phyloP scores from a whole-genome alignment of 768 basidiomycete species.

The Tephrocybe sp. region DNA sequence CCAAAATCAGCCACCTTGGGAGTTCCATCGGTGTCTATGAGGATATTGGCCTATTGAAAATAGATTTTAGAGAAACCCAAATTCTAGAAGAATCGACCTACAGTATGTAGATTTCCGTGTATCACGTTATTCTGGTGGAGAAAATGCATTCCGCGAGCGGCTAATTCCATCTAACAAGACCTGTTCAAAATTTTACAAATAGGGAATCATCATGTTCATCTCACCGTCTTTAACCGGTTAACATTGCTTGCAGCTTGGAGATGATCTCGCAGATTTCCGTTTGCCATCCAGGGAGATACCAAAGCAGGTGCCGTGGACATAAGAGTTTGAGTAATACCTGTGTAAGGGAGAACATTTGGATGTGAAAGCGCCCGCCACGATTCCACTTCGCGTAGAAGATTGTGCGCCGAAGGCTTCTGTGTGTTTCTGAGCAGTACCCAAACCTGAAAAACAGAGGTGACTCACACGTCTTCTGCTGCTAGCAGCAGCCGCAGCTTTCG shows the following conservation, averaged over 20 bases:
- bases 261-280: not conserved
- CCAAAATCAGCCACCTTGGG: constrained; percentile 12
- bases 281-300: constrained; percentile 4
- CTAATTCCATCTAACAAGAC: not conserved
- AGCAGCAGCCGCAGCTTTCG: not conserved
- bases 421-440: too few relatives aligned
- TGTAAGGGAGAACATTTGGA: not conserved
- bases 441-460: not conserved
- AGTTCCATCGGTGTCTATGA: constrained; percentile 4
- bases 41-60: constrained; percentile 7
- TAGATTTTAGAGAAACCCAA: not conserved
- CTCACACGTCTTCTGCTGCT: not conserved
- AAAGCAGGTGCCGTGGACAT: not conserved
- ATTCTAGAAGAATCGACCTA: not conserved
- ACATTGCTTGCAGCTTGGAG: not conserved
- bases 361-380: not conserved
- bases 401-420: not conserved
- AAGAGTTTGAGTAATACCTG: not conserved
- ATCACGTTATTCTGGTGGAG: constrained; percentile 2
- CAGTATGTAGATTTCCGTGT: constrained; percentile 8
- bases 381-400: not conserved
- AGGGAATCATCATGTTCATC: not conserved
- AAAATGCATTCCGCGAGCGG: not conserved
- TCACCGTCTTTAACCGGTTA: not conserved
- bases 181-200: not conserved